Evolutionary conservation across 2,329 filamentous ascomycete species (phyloP).

Genomic region (Cyphellophora europaea): DNA sequence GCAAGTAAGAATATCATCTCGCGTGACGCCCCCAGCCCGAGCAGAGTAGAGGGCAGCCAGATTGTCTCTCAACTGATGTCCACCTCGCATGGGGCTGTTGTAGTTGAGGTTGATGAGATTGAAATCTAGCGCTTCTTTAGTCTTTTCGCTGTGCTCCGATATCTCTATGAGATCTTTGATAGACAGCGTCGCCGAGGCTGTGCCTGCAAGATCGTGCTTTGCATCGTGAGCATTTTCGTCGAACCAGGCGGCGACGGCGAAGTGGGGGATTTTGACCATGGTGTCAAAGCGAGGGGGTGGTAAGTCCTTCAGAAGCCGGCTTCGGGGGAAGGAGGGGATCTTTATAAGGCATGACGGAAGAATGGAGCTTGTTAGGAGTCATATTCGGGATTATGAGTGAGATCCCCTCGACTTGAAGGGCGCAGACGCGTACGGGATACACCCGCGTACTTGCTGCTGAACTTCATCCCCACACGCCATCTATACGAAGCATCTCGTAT

Average conservation of each 20-base stretch:
- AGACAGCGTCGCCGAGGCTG: constrained; percentile 66
- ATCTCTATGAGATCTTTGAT: constrained; percentile 56
- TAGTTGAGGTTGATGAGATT: constrained; percentile 17
- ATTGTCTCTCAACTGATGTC: constrained; percentile 19
- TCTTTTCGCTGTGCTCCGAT: constrained; percentile 31
- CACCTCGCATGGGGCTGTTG: constrained; percentile 22
- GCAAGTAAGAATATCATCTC: constrained; percentile 64
- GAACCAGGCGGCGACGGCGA: constrained; percentile 51
- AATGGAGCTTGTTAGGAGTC: too few species aligned
- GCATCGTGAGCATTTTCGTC: constrained; percentile 7
- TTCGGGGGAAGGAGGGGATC: too few species aligned
- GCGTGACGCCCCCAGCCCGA: constrained; percentile 39
- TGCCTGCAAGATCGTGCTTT: constrained; percentile 61
- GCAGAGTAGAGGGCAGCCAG: constrained; percentile 30
- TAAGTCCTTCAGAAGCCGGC: too few species aligned
- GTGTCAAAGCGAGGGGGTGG: constrained; percentile 3
- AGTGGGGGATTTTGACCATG: constrained; percentile 33
- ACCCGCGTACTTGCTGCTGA: too few species aligned
- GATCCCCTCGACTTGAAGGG: too few species aligned
- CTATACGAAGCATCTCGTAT: too few species aligned
- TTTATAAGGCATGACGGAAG: too few species aligned
- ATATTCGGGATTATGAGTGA: too few species aligned
- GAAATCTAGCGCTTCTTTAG: constrained; percentile 9
- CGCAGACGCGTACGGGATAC: too few species aligned
- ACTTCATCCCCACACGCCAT: too few species aligned